These are phyloP conservation scores for Fusarium poae DNA, from an alignment of 2,329 filamentous ascomycete genomes.

Conservation along the genomic window DNA sequence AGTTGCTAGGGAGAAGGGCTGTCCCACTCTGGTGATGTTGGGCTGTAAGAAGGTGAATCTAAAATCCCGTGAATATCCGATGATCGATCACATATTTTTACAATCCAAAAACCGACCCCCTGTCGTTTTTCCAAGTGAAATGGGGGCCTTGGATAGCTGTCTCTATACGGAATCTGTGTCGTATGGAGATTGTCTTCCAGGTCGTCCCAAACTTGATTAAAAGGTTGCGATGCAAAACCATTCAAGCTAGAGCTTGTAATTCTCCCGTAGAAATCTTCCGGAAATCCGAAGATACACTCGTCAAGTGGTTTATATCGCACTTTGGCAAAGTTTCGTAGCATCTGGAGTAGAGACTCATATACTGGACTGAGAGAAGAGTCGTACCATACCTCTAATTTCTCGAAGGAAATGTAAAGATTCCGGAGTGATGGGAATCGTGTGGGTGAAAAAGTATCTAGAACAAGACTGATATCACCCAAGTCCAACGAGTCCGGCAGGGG, in stretches of 20 bases:
- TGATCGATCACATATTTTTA: background rate
- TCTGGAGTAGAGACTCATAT: background rate
- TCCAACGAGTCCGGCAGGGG: background rate
- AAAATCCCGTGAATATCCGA: too few species aligned
- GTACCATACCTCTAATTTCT: background rate
- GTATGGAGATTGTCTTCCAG: background rate
- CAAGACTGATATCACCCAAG: background rate
- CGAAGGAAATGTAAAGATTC: background rate
- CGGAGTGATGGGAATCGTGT: background rate
- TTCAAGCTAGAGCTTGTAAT: background rate
- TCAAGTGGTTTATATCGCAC: background rate
- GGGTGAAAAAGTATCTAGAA: background rate
- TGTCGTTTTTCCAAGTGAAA: background rate
- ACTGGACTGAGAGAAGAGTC: too few species aligned
- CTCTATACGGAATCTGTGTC: background rate
- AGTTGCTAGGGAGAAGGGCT: too few species aligned
- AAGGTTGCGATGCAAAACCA: background rate
- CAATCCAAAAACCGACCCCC: background rate
- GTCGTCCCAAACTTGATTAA: background rate
- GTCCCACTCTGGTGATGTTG: too few species aligned
- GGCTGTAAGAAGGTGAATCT: too few species aligned
- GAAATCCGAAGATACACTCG: background rate
- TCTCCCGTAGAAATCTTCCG: fast-evolving
- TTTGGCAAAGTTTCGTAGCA: background rate
- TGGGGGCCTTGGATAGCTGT: background rate